A percentile compares a stretch with the other conserved stretches of the same genome.
Conservation (phyloP, 768 basidiomycete species). For the Phlebiopsis flavidoalba region DNA sequence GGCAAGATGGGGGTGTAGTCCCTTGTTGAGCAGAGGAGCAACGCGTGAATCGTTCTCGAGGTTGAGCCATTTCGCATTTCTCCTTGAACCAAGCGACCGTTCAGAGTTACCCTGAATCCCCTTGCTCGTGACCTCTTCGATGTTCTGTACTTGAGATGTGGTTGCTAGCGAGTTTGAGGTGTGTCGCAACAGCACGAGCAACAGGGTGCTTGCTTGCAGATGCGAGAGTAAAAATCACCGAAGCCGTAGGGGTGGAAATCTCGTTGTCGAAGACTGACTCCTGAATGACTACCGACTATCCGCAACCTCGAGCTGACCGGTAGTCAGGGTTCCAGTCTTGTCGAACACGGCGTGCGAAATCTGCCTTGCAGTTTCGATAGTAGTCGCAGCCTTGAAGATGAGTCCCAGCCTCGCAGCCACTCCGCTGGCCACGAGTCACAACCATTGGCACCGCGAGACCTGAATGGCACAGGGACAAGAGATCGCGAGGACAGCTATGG, state of each 20-base stretch:
- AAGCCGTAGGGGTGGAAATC: neutral
- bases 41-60: conserved; percentile 23
- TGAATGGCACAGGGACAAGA: conserved; percentile 50
- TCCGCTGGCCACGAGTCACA: conserved; percentile 27
- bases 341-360: conserved; percentile 47
- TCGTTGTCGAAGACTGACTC: conserved; percentile 2
- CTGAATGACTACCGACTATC: conserved; percentile 23
- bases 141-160: conserved; percentile 11
- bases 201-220: conserved; percentile 32
- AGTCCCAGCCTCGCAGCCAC: conserved; percentile 27
- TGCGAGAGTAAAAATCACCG: conserved; percentile 25
- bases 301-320: conserved; percentile 36
- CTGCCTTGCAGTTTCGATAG: conserved; percentile 39
- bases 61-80: conserved; percentile 31
- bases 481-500: conserved; percentile 45
- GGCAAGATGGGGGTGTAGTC: conserved; percentile 40
- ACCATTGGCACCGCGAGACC: conserved; percentile 33
- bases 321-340: conserved; percentile 57
- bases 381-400: conserved; percentile 30
- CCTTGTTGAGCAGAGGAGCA: conserved; percentile 30
- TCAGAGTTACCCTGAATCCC: conserved; percentile 30
- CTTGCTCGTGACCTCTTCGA: conserved; percentile 30
- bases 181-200: conserved; percentile 27
- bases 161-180: conserved; percentile 20
- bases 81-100: conserved; percentile 29